phyloP scores from a whole-genome alignment of 352 stramenopile genomes.

The Pythium utonaiense region DNA sequence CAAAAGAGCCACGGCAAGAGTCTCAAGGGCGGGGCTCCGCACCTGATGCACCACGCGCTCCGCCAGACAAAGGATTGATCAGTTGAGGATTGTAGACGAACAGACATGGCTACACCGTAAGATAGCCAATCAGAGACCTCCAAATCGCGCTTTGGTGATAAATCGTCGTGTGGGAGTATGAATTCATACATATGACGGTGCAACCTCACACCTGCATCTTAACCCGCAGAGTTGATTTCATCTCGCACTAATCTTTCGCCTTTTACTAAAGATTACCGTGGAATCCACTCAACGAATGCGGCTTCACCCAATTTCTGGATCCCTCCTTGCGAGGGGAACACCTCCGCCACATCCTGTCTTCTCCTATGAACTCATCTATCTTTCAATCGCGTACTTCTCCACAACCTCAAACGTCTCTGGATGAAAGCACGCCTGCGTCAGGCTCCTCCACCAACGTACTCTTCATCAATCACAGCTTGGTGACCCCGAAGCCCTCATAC shows the following conservation, averaged over 20 bases:
- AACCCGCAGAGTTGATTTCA: constrained; percentile 39
- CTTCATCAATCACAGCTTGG: too few relatives aligned
- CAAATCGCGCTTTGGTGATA: background rate
- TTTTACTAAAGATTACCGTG: constrained; percentile 95
- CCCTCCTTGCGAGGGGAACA: background rate
- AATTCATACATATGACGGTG: background rate
- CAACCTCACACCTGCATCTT: too few relatives aligned
- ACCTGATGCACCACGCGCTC: background rate
- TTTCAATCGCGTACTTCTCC: too few relatives aligned
- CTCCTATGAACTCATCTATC: too few relatives aligned
- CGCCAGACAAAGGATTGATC: background rate
- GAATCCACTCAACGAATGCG: constrained; percentile 72
- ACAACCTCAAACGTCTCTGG: too few relatives aligned
- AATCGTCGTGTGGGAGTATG: background rate
- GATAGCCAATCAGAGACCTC: background rate
- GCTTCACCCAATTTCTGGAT: constrained; percentile 76
- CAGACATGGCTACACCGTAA: background rate
- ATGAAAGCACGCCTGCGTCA: too few relatives aligned
- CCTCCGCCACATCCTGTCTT: background rate
- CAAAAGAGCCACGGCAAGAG: background rate
- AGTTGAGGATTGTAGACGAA: background rate
- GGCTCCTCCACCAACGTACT: too few relatives aligned
- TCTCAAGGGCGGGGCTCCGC: background rate
- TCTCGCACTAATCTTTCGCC: constrained; percentile 85
- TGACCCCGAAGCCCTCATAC: too few relatives aligned